Evolutionary conservation across 164 flowering plant genomes (phyloP).

Genomic region (Nymphaea colorata): DNA sequence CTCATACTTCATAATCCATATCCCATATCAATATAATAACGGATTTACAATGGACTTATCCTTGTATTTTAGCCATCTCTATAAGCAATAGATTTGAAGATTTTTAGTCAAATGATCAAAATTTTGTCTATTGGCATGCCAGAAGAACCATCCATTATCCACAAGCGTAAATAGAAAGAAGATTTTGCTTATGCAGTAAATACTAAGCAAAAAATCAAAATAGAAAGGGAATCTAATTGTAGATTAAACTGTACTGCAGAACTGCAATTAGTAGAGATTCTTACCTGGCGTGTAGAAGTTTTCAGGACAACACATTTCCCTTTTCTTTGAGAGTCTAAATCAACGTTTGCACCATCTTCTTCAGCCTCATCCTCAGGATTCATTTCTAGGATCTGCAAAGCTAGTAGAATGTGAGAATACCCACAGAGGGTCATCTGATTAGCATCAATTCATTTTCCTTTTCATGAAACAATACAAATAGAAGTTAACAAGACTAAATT

Average conservation of each 20-base stretch:
- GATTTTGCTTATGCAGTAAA: neutral
- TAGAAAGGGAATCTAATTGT: neutral
- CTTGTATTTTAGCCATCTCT: too few relatives aligned
- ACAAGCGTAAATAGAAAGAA: neutral
- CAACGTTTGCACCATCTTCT: conserved; percentile 97
- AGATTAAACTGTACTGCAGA: neutral
- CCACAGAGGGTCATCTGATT: neutral
- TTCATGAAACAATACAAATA: too few relatives aligned
- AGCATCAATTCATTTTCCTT: too few relatives aligned
- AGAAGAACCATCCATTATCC: neutral
- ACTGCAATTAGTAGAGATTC: neutral
- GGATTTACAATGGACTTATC: too few relatives aligned
- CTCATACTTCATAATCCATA: too few relatives aligned
- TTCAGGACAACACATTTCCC: conserved; percentile 93
- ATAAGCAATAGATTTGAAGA: too few relatives aligned
- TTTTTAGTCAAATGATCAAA: neutral
- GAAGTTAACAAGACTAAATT: neutral
- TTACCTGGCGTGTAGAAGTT: conserved; percentile 88
- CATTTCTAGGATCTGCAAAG: conserved; percentile 67
- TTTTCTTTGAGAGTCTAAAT: conserved; percentile 90
- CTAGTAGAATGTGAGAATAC: neutral
- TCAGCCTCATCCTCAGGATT: conserved; percentile 96
- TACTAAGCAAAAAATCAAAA: too few relatives aligned
- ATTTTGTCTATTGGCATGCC: too few relatives aligned
- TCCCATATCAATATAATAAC: too few relatives aligned